Evolutionary conservation across 225 moss, liverwort and hornwort genomes (phyloP), one percentile per base, ranked within the genome.

Genomic region (Pleurozium schreberi): DNA sequence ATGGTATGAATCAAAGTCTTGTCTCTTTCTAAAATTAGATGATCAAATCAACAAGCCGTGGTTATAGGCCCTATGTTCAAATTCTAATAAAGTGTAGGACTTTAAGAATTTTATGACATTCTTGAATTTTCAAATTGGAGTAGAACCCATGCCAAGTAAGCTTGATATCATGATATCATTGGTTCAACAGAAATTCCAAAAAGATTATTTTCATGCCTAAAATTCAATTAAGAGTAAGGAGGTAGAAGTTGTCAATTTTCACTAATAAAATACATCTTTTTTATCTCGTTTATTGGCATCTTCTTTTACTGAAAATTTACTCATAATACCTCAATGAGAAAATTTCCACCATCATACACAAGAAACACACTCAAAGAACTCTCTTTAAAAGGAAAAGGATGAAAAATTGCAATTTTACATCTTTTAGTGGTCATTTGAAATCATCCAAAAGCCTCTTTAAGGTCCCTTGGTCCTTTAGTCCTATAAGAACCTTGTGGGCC

Each of bases 401-500:
- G 30, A 30, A 33, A 75, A 75, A 33, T 33, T 31, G 11, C 2
- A 49, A 20, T 50, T 75, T 49, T 20, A 49, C 20, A 50, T 20
- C 33, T 2, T 20, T 3, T 50, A 20, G 19, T 33, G 2, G 28
- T 16, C 28, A 28, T 43, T 49, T 49, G 20, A 45, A 45, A 75
- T 49, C 75, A 33, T 75, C 19, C 5, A 6, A 7, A 75, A 75
- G 11, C 4, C 12, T 7, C 7, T 11, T 31, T 47, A 7, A 45
- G 3, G 6, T 73, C 10, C 0, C 0, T 0, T 49, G 49, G 19
- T 49, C 10, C 19, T 49, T 43, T 45, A 26, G 16, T 2, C 28
- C 1, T 9, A 5, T 10, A 45, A 28, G 0, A 17, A 27, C 1
- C 0, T 10, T 45, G 16, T 0, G 0, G 0, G 3, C 2, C 27